A percentile compares a stretch with the other conserved stretches of the same genome.
Evolutionary conservation across 225 moss, liverwort and hornwort genomes (phyloP).

Genomic region (Rhytidiadelphus loreus): DNA sequence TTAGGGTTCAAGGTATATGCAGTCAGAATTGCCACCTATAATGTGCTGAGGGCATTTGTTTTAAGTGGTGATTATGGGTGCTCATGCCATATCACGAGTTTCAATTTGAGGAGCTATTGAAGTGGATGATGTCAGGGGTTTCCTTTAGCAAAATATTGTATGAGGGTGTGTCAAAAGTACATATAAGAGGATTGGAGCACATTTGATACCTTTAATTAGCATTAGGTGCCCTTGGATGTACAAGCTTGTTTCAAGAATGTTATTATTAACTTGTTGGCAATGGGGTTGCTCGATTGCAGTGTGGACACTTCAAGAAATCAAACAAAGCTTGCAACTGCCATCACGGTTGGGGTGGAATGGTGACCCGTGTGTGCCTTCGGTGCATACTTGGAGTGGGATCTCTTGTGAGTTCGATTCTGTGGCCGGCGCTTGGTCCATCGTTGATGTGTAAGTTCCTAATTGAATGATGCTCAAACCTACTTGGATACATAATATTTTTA

Average conservation of each 20-base stretch:
- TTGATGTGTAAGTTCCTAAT: slow-evolving; percentile 45
- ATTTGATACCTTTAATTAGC: not conserved
- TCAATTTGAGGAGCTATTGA: not conserved
- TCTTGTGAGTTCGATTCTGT: slow-evolving; percentile 23
- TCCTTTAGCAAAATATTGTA: not conserved
- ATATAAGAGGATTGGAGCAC: not conserved
- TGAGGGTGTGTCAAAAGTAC: too few species aligned
- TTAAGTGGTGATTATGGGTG: not conserved
- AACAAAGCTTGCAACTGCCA: slow-evolving; percentile 54
- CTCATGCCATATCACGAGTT: not conserved
- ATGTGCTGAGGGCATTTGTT: not conserved
- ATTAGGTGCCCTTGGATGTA: not conserved
- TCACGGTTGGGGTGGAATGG: slow-evolving; percentile 96
- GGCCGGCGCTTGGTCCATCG: slow-evolving; percentile 48
- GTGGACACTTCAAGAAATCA: slow-evolving; percentile 58
- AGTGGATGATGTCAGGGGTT: not conserved
- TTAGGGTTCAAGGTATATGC: not conserved
- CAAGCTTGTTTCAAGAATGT: not conserved
- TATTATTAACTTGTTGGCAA: not conserved
- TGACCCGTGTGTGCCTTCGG: slow-evolving; percentile 76
- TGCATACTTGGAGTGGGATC: slow-evolving; percentile 88
- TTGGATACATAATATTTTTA: not conserved
- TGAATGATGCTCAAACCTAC: not conserved
- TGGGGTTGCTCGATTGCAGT: not conserved
- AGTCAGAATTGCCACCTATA: not conserved